Percentiles rank a stretch among this genome's conserved stretches.
These are phyloP conservation scores for Odonthalia washingtoniensis DNA, from an alignment of 31 red algal genomes.

Conservation along the genomic window DNA sequence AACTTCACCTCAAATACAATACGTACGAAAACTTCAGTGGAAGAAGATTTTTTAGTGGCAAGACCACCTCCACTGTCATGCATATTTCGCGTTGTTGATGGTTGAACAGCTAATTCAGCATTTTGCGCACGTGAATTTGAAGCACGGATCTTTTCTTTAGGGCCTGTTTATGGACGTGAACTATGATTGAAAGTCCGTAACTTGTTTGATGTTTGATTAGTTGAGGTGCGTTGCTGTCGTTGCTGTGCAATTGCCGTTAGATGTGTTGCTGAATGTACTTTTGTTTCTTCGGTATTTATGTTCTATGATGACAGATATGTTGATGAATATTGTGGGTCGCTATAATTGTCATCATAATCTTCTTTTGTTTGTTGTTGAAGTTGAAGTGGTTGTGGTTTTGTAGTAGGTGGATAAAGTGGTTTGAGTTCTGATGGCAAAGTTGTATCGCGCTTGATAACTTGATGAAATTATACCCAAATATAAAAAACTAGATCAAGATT, in stretches of 20 bases:
- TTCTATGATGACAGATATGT: not conserved
- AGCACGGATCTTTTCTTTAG: not conserved
- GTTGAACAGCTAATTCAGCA: not conserved
- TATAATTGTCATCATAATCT: not conserved
- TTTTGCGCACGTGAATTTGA: not conserved
- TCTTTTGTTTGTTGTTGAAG: not conserved
- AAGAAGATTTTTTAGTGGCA: not conserved
- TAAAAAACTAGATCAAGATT: no score
- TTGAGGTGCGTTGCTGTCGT: not conserved
- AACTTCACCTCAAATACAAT: constrained; percentile 60
- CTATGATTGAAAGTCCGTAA: no score
- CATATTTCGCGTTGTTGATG: constrained; percentile 3
- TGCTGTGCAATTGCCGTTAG: not conserved
- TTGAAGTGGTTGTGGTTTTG: not conserved
- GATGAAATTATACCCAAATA: no score
- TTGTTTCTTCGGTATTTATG: not conserved
- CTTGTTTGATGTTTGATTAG: not conserved
- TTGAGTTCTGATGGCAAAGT: constrained; percentile 34
- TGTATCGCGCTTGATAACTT: no score
- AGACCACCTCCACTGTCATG: not conserved
- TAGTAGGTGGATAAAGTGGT: not conserved
- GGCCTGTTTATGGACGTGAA: not conserved
- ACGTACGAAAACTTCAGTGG: constrained; percentile 31
- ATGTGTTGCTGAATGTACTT: not conserved
- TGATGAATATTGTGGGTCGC: not conserved